Evolutionary conservation across 2,329 filamentous ascomycete genomes (phyloP), one percentile per base, ranked within the genome.

Genomic region (Penicillium sp.): DNA sequence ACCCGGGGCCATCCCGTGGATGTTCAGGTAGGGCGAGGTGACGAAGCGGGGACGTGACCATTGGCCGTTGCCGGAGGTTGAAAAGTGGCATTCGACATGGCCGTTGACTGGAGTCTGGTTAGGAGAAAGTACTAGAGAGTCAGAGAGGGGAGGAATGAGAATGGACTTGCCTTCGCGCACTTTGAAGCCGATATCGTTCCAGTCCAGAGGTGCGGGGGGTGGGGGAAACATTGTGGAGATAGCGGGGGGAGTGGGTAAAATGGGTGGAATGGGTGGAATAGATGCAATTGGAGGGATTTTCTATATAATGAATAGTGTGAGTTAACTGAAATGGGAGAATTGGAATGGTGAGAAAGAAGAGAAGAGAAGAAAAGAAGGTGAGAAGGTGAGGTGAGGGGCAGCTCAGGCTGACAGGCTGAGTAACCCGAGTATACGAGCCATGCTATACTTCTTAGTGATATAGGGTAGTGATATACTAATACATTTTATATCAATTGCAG

Each of bases 1-100:
- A 39, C 87, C 93, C 0, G 94, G 92, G 0, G 92, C 88, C 90
- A 99, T 94, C 74, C 93, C 94, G 76, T 97, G 93, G 70, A 97
- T 87, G 62, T 87, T 87, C 66, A 97, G 85, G 79, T 83, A 92
- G 6, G 93, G 93, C 66, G 93, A 90, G 56, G 85, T 77, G 57
- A 97, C 86, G 77, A 96, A 96, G 60, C 83, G 79, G 23, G 91
- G 91, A 13, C 86, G 74, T 0, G 87, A 85, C 92, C 92, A 97
- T 81, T 87, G 74, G n/a, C 63, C 62, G 46, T 87, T 86, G 2
- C 87, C 91, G 61, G 86, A 81, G 62, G 84, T 79, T 55, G 87
- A 89, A 82, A 90, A 97, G 74, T 88, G 87, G 45, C 88, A 92
- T 77, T 96, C 91, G 72, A 97, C 87, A 77, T 97, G 93, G 66